Evolutionary conservation across 1,284 basidiomycete genomes (phyloP).

Genomic region (Boletellus deceptivus): DNA sequence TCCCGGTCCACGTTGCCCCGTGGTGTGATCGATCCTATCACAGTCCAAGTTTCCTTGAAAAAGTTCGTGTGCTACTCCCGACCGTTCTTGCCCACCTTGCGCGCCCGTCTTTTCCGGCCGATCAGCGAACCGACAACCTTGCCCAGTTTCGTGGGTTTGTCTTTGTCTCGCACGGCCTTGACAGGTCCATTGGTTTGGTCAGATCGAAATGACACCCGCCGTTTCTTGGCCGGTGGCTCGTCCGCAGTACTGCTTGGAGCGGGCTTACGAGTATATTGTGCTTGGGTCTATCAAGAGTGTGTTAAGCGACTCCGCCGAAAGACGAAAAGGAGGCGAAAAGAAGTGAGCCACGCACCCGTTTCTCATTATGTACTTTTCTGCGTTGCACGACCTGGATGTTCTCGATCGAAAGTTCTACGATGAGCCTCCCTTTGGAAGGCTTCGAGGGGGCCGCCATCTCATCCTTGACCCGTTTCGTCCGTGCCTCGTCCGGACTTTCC

Average conservation of each 20-base stretch:
- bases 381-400: constrained; percentile 85
- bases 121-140: constrained; percentile 48
- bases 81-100: constrained; percentile 34
- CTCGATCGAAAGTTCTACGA: constrained; percentile 93
- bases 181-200: constrained; percentile 15
- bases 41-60: no score
- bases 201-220: constrained; percentile 20
- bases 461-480: constrained; percentile 58
- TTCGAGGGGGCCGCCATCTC: constrained; percentile 51
- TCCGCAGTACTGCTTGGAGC: constrained; percentile 12
- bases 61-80: constrained; percentile 10
- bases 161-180: constrained; percentile 13
- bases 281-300: constrained; percentile 4
- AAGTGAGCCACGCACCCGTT: constrained; percentile 6
- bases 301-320: background rate
- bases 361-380: constrained; percentile 49
- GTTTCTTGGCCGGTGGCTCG: constrained; percentile 43
- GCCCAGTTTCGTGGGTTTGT: constrained; percentile 17
- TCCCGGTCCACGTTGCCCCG: no score
- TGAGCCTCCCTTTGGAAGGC: constrained; percentile 60
- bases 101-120: constrained; percentile 51
- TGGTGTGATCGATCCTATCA: no score
- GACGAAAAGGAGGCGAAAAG: no score
- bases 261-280: constrained; percentile 11
- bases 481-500: constrained; percentile 41